Conservation (phyloP, 768 basidiomycete genomes). For the Russula abietina region DNA sequence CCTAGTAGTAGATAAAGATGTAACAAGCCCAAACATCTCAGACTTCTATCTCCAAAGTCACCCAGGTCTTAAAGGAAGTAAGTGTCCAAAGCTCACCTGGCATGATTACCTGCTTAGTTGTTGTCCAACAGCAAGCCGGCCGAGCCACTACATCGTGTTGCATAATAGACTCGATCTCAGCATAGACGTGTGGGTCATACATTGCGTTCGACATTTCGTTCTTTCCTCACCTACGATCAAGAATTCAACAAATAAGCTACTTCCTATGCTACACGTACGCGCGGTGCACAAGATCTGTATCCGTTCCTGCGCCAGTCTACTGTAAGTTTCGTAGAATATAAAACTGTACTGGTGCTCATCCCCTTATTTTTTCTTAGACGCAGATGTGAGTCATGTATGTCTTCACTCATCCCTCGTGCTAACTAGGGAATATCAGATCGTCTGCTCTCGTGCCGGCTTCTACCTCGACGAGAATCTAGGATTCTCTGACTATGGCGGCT, state of each 20-base stretch:
- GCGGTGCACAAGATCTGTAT: constrained; percentile 50
- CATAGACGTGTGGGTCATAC: constrained; percentile 29
- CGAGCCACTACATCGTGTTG: constrained; percentile 53
- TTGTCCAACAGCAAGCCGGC: constrained; percentile 42
- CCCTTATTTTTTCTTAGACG: constrained; percentile 40
- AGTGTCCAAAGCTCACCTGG: constrained; percentile 24
- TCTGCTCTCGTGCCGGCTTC: constrained; percentile 48
- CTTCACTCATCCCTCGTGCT: neutral
- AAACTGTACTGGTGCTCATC: neutral
- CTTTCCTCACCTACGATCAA: constrained; percentile 19
- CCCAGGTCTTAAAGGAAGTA: constrained; percentile 35
- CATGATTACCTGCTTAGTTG: neutral
- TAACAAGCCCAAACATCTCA: constrained; percentile 11
- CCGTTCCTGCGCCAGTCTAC: constrained; percentile 56
- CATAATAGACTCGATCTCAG: constrained; percentile 27
- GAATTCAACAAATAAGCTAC: constrained; percentile 46
- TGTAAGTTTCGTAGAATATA: constrained; percentile 32
- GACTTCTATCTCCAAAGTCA: constrained; percentile 25
- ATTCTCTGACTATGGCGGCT: constrained; percentile 19
- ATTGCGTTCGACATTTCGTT: neutral
- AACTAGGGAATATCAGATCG: constrained; percentile 35
- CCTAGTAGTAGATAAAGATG: constrained; percentile 21
- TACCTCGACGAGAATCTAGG: constrained; percentile 37
- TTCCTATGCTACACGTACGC: constrained; percentile 49
- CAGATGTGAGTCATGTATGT: constrained; percentile 37